Base-by-base conservation (phyloP, 163 green algal species). In the Chlorella variabilis region DNA sequence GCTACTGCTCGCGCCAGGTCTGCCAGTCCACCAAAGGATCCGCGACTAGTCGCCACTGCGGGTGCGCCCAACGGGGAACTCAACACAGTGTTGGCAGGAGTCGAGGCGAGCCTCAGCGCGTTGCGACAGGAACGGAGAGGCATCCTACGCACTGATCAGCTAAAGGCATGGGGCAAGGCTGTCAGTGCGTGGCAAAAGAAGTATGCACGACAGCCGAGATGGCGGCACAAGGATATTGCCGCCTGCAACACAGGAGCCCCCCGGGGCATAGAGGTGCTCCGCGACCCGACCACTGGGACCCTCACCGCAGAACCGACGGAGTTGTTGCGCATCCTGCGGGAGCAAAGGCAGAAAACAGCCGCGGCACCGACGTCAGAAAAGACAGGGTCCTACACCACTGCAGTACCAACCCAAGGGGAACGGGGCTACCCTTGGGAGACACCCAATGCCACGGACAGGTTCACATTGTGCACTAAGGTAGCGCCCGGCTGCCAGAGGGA, bases 341-440 rank as follows among this genome's bases (percentile, higher is more conserved):
- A 66, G 36, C 38, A 65, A 23, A 54, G 41, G 17, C 54, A 75
- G 45, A 48, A 74, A 25, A 73, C 75, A 66, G 78, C 78, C 13
- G 49, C 29, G 20, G 27, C 75, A n/a, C 42, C 45, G n/a, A 5
- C 13, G 18, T 23, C 54, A 41, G 20, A 27, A 34, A 81, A 81
- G 42, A 74, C 59, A 65, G 59, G 75, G 18, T 17, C 25, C 17
- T 71, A 45, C 31, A 27, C 11, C 45, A 18, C 36, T 23, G 11
- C 39, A 49, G 8, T 20, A 27, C 59, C 31, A 70, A 27, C 36
- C 39, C 27, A 48, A 13, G 29, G 63, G 39, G 61, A 13, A 65
- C 23, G 7, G 7, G 27, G 59, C 21, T 66, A 67, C 58, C 66
- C 59, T 36, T 58, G 71, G 45, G 42, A 68, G 6, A 15, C 5